Base-by-base conservation (phyloP, 805 yeast species). In the Yarrowia yakushimensis region DNA sequence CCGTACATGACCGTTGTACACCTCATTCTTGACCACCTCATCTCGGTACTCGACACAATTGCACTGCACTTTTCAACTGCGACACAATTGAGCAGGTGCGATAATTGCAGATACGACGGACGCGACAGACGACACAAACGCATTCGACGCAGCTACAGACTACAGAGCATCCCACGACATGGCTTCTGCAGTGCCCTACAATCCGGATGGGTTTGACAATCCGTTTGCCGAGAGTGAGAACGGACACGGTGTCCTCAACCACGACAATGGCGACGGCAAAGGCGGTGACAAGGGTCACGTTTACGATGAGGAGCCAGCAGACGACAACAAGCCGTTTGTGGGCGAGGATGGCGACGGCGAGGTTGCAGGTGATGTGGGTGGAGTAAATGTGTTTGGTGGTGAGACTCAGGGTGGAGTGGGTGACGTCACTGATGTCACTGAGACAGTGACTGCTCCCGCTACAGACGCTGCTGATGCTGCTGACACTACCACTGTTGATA, bases 181-280 rank as follows among this genome's bases (percentile, higher is more conserved):
- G 82, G 67, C 81, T 0, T 76, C 80, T 4, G 69, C 81, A 0
- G 70, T 76, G 41, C 78, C 84, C 1, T 80, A 78, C 67, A 78
- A 78, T 63, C 82, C 83, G 13, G 86, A 83, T 62, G 85, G 82
- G 64, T 79, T 81, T 64, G 86, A 55, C 13, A 84, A 84, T 65
- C 87, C 87, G 1, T 84, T 84, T 72, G 83, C 85, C 2, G 84
- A 52, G 15, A 43, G 33, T 30, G 33, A 17, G 6, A 43, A 43
- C 8, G 50, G 33, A 17, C 34, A 43, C 33, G 34, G 48, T 25
- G 31, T 10, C 30, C 18, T 1, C 31, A 31, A 20, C 39, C n/a
- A 31, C n/a, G 27, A 46, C 27, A 25, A 25, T 6, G 37, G 6
- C 9, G 37, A 12, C 12, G 10, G 6, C 25, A 12, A 28, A 10